Conservation (phyloP, 1,284 basidiomycete genomes). For the Chalciporus sp. region DNA sequence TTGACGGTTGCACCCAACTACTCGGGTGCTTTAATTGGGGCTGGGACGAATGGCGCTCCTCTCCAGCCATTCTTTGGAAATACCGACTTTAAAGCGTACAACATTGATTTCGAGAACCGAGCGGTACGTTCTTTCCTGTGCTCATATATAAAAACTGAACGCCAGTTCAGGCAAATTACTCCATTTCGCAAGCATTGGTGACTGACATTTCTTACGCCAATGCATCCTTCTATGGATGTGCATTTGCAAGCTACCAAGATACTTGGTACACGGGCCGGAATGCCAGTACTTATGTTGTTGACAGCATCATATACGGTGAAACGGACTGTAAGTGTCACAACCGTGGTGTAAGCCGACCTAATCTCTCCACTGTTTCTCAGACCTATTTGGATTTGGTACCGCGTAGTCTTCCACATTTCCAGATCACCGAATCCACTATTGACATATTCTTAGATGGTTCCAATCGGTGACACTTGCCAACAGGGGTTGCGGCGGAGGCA, state of each 20-base stretch:
- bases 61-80: slow-evolving; percentile 51
- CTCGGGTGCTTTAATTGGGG: slow-evolving; percentile 55
- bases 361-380: slow-evolving; percentile 33
- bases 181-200: slow-evolving; percentile 61
- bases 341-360: background rate
- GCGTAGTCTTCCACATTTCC: slow-evolving; percentile 42
- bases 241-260: slow-evolving; percentile 64
- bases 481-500: slow-evolving; percentile 59
- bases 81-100: slow-evolving; percentile 63
- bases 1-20: slow-evolving; percentile 55
- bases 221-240: slow-evolving; percentile 65
- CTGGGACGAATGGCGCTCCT: slow-evolving; percentile 48
- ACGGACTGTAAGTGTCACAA: slow-evolving; percentile 53
- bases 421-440: background rate
- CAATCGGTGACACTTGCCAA: slow-evolving; percentile 59
- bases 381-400: slow-evolving; percentile 59
- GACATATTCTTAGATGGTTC: slow-evolving; percentile 48
- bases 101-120: slow-evolving; percentile 67
- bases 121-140: slow-evolving; percentile 37
- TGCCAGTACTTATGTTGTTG: slow-evolving; percentile 60
- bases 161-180: slow-evolving; percentile 52
- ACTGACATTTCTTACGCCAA: slow-evolving; percentile 65
- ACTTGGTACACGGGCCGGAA: slow-evolving; percentile 68
- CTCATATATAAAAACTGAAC: slow-evolving; percentile 30
- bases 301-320: slow-evolving; percentile 61